Base-by-base conservation (phyloP, 306 rosid species). In the Quercus parvula region DNA sequence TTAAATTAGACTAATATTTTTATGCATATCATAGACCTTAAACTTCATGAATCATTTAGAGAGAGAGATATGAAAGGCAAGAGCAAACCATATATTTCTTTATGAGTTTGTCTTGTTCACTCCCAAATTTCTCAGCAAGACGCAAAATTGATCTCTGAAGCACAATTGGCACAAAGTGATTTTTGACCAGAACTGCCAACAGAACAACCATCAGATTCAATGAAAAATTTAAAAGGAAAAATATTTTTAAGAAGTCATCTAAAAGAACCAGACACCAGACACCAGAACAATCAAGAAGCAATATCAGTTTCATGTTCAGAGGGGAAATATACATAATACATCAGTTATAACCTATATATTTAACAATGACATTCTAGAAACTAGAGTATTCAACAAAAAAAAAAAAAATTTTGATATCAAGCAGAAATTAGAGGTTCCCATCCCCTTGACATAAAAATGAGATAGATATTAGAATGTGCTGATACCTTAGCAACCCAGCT, bases 101-200 rank as follows among this genome's bases (percentile, higher is more conserved):
- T 86, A 94, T 92, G 74, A 94, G 92, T 71, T 80, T 80, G 85
- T 94, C 98, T 55, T 91, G 87, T 80, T 91, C 97, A 77, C 57
- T 81, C 24, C 24, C 24, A 24, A 95, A 85, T 79, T 92, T 86
- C 84, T 78, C 87, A 74, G 92, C 92, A 82, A 90, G 88, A 38
- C 84, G 84, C 81, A 91, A 88, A 83, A 94, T 77, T 38, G 90
- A 90, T 86, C 89, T 87, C 85, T 90, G 97, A 84, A 92, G 97
- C 74, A 86, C 93, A 58, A 11, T 84, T 27, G 89, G 87, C 44
- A 91, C 92, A 59, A 94, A 94, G 77, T 94, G 91, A 77, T 82
- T 77, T 85, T 87, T 88, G 67, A 92, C 84, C 74, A 94, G 87
- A 86, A 54, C 81, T 74, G 92, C 31, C 89, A 87, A 44, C 25